Evolutionary conservation across 192 early-diverging fungal genomes (phyloP), one percentile per base, ranked within the genome.

Genomic region (Coemansia sp.): DNA sequence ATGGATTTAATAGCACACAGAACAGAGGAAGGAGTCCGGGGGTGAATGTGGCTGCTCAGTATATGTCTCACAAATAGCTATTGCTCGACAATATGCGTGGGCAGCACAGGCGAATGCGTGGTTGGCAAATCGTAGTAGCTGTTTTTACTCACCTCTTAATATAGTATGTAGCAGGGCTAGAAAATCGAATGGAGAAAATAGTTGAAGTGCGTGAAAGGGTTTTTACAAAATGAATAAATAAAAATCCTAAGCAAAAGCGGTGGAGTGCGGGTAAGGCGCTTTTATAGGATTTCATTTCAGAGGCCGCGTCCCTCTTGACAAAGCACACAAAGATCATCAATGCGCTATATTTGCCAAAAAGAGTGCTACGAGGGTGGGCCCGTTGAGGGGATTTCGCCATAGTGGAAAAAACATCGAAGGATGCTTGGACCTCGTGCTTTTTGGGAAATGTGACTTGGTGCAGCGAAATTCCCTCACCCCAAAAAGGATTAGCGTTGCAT

Each of bases 71-170:
- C 26, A 7, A 24, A 51, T 26, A 3, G 24, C 14, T 33, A 13
- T 55, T 55, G 24, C 11, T 55, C 14, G 51, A 33, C 14, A 14
- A 55, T 33, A 55, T 55, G 51, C 51, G 21, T 55, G 51, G 51
- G 31, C 26, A 14, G 31, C 51, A 55, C 31, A 33, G 28, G 51
- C 51, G 16, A 55, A 55, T 55, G 51, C 51, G 51, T 55, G 51
- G 28, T 55, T 55, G 16, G 7, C 51, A 6, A 45, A 31, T 55
- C 26, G 23, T 55, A 55, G 26, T 55, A 55, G 51, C 8, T 33
- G 21, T 31, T 31, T 4, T 8, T 55, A 28, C 51, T 55, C 26
- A 55, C 51, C 51, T 23, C 28, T 31, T 26, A 31, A 4, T 31
- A 31, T 55, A 28, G 24, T 23, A 26, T 14, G 3, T 26, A 26